phyloP scores from a whole-genome alignment of 2,329 filamentous ascomycete species.

The Cercospora sp. region DNA sequence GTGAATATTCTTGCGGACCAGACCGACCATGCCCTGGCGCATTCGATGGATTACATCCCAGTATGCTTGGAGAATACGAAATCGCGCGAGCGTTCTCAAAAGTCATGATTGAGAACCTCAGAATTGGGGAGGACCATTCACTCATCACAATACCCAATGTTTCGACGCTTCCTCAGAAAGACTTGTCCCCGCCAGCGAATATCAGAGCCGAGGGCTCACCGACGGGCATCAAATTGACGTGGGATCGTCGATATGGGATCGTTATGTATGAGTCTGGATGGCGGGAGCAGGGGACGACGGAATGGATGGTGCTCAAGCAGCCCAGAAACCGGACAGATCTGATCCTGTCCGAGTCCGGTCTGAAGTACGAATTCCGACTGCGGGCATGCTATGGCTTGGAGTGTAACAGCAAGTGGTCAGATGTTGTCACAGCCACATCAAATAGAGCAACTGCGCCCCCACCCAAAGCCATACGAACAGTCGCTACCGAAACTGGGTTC shows the following conservation, averaged over 20 bases:
- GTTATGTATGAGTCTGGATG: neutral
- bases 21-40: slow-evolving; percentile 32
- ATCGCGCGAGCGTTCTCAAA: slow-evolving; percentile 45
- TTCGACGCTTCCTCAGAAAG: neutral
- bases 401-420: slow-evolving; percentile 5
- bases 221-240: slow-evolving; percentile 7
- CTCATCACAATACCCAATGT: neutral
- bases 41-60: slow-evolving; percentile 49
- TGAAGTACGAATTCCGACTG: slow-evolving; percentile 4
- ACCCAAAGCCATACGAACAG: neutral
- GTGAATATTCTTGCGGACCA: slow-evolving; percentile 35
- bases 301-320: neutral
- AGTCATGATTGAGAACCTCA: neutral
- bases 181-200: slow-evolving; percentile 1
- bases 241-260: slow-evolving; percentile 10
- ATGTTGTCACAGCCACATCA: neutral
- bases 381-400: slow-evolving; percentile 9
- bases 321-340: neutral
- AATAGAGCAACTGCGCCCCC: neutral
- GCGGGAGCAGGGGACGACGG: neutral
- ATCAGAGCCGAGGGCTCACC: slow-evolving; percentile 3
- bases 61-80: slow-evolving; percentile 45
- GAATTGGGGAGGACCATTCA: neutral
- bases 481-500: neutral
- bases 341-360: neutral